Conservation (phyloP, 2,329 filamentous ascomycete species). For the Zarea fungicola region DNA sequence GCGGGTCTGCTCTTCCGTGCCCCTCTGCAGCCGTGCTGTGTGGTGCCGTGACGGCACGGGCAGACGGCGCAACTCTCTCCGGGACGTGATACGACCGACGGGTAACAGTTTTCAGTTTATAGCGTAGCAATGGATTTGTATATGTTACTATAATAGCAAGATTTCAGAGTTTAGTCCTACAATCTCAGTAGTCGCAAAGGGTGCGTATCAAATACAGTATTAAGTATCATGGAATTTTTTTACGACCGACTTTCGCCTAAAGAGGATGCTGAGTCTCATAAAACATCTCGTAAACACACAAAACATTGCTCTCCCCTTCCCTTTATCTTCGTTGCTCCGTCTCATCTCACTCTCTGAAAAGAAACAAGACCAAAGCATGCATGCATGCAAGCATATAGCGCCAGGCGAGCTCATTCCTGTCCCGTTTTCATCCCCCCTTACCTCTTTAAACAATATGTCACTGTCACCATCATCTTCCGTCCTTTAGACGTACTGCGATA, state of each 20-base stretch:
- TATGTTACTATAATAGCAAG: too few species aligned
- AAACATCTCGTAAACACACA: conserved; percentile 23
- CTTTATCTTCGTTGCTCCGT: not conserved
- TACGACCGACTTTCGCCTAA: conserved; percentile 30
- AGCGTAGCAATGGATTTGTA: too few species aligned
- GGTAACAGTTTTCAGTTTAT: too few species aligned
- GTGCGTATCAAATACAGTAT: conserved; percentile 10
- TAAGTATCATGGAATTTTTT: conserved; percentile 21
- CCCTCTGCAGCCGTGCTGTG: too few species aligned
- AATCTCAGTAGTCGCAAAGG: too few species aligned
- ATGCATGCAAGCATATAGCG: too few species aligned
- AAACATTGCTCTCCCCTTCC: conserved; percentile 14
- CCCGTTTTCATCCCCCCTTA: too few species aligned
- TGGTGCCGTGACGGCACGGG: not conserved
- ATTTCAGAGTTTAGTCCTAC: too few species aligned
- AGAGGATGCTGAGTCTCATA: conserved; percentile 29
- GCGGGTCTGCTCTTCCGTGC: conserved; percentile 1
- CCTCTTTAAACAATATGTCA: too few species aligned
- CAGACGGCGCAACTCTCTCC: conserved; percentile 4
- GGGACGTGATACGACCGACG: too few species aligned
- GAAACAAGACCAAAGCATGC: too few species aligned
- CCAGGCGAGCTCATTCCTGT: too few species aligned
- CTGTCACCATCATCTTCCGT: conserved; percentile 12
- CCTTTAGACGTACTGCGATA: conserved; percentile 82
- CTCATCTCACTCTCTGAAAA: not conserved